Conservation (phyloP, 2,329 filamentous ascomycete genomes). For the Microcera coccophila region DNA sequence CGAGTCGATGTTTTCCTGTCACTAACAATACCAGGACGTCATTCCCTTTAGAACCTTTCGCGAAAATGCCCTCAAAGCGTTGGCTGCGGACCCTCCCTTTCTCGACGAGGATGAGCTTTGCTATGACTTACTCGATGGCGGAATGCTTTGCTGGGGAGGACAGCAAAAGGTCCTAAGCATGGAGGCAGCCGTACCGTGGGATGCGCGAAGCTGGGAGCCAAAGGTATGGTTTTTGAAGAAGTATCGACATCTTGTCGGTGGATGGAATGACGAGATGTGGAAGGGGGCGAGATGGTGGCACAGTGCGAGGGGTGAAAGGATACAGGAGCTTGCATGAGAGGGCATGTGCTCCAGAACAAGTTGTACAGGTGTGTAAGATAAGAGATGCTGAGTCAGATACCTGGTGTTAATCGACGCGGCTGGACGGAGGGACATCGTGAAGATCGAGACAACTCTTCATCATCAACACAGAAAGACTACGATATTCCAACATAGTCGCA, state of each 20-base stretch:
- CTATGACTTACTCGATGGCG: conserved; percentile 33
- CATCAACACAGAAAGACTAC: too few relatives aligned
- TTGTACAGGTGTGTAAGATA: too few relatives aligned
- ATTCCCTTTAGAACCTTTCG: conserved; percentile 33
- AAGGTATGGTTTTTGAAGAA: conserved; percentile 42
- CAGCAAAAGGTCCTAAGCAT: conserved; percentile 26
- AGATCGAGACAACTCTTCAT: conserved; percentile 9
- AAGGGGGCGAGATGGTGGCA: conserved; percentile 30
- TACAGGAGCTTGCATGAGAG: conserved; percentile 6
- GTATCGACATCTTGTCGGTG: conserved; percentile 34
- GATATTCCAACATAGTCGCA: conserved; percentile 20
- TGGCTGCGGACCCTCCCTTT: conserved; percentile 22
- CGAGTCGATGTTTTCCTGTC: too few relatives aligned
- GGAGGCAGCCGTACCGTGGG: conserved; percentile 40
- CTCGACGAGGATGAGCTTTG: conserved; percentile 37
- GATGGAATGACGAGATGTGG: conserved; percentile 37
- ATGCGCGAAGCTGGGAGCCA: conserved; percentile 43
- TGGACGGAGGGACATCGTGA: not conserved
- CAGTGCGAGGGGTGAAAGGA: conserved; percentile 22
- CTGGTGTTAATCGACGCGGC: too few relatives aligned
- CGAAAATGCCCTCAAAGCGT: conserved; percentile 25
- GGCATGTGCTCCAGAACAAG: too few relatives aligned
- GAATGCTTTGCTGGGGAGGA: conserved; percentile 37
- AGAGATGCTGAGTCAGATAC: too few relatives aligned
- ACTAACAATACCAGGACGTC: conserved; percentile 27